A percentile compares a stretch with the other conserved stretches of the same genome.
Conservation (phyloP, 768 basidiomycete genomes). For the Rhizopogon vesiculosus region DNA sequence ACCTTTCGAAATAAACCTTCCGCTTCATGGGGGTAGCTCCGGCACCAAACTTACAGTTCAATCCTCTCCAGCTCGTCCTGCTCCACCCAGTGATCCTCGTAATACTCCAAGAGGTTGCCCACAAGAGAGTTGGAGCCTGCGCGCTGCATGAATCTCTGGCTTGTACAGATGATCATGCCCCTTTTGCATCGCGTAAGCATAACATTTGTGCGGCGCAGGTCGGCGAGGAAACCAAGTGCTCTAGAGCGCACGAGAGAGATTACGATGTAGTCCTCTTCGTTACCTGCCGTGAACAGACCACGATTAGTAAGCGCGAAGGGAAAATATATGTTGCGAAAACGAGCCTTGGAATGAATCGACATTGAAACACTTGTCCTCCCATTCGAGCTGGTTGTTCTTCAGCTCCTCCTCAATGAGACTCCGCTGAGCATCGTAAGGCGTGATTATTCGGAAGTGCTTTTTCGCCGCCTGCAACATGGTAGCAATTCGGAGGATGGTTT, state of each 20-base stretch:
- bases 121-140: constrained; percentile 44
- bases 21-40: neutral
- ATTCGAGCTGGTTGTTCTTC: constrained; percentile 43
- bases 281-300: constrained; percentile 41
- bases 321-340: constrained; percentile 6
- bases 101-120: constrained; percentile 32
- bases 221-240: constrained; percentile 63
- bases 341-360: constrained; percentile 80
- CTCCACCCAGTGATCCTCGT: constrained; percentile 32
- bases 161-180: constrained; percentile 74
- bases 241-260: constrained; percentile 65
- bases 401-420: constrained; percentile 52
- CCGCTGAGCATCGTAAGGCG: constrained; percentile 78
- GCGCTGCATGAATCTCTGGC: constrained; percentile 52
- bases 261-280: constrained; percentile 77
- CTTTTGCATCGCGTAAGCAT: constrained; percentile 80
- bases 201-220: constrained; percentile 73
- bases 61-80: constrained; percentile 22
- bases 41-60: neutral
- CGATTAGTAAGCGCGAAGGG: constrained; percentile 1
- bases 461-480: constrained; percentile 45
- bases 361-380: constrained; percentile 71
- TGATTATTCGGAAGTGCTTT: constrained; percentile 61
- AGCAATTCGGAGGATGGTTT: constrained; percentile 54
- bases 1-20: no score